These are phyloP conservation scores for Coemansia sp. DNA, from an alignment of 192 early-diverging fungal species.

Conservation along the genomic window DNA sequence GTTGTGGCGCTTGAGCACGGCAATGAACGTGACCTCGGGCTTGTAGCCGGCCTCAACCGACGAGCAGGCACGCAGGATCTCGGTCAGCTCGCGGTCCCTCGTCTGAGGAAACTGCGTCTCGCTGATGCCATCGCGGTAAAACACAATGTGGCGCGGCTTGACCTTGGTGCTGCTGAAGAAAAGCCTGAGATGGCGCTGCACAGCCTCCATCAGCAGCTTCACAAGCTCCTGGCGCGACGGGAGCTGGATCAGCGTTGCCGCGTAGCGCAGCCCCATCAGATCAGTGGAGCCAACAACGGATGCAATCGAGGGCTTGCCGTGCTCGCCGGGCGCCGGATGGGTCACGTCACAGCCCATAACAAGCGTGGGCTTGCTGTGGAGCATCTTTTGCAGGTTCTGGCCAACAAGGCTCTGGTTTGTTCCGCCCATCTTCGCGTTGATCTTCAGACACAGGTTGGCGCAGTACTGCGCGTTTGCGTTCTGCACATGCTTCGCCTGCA, in stretches of 20 bases:
- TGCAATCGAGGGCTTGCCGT: conserved; percentile 70
- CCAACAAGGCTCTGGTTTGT: conserved; percentile 71
- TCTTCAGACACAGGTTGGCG: conserved; percentile 92
- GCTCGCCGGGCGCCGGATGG: conserved; percentile 74
- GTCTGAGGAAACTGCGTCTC: conserved; percentile 85
- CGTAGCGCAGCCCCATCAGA: conserved; percentile 62
- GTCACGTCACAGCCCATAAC: conserved; percentile 91
- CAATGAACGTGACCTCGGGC: conserved; percentile 73
- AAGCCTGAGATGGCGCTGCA: conserved; percentile 68
- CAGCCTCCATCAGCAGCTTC: conserved; percentile 59
- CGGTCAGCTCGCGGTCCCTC: conserved; percentile 71
- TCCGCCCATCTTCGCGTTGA: conserved; percentile 93
- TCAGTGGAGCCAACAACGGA: conserved; percentile 75
- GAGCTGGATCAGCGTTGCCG: conserved; percentile 66
- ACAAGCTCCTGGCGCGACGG: conserved; percentile 73
- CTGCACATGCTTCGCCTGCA: conserved; percentile 79
- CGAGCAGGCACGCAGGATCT: conserved; percentile 65
- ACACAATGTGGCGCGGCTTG: conserved; percentile 75
- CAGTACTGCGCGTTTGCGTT: conserved; percentile 86
- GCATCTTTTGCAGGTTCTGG: conserved; percentile 57
- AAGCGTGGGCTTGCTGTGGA: conserved; percentile 74
- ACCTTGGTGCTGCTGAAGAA: conserved; percentile 58
- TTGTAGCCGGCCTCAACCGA: conserved; percentile 68
- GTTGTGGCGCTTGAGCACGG: conserved; percentile 82
- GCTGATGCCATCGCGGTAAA: conserved; percentile 90